Evolutionary conservation across 306 rosid species (phyloP).

Genomic region (Quercus cerris): DNA sequence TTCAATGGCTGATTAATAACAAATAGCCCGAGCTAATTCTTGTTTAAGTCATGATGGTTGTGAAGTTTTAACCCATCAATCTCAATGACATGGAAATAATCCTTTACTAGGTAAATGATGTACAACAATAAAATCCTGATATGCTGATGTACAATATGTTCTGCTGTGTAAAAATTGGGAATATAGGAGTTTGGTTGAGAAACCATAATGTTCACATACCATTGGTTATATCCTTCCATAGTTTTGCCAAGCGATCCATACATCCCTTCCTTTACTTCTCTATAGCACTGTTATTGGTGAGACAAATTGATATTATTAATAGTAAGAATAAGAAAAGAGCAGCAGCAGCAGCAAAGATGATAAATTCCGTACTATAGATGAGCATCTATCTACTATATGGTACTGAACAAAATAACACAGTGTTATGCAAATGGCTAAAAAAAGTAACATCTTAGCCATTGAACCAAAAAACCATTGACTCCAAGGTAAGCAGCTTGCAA

Average conservation of each 20-base stretch:
- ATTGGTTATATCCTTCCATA: conserved; percentile 82
- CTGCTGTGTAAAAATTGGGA: background rate
- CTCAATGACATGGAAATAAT: background rate
- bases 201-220: conserved; percentile 48
- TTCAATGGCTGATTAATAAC: background rate
- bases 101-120: background rate
- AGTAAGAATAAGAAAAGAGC: background rate
- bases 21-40: too few species aligned
- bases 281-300: conserved; percentile 60
- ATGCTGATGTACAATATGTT: background rate
- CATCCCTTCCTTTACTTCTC: conserved; percentile 72
- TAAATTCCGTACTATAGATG: background rate
- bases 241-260: conserved; percentile 82
- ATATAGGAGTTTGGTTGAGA: background rate
- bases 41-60: background rate
- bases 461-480: background rate
- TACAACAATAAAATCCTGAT: background rate
- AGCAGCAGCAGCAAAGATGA: background rate
- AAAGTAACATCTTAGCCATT: background rate
- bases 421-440: background rate
- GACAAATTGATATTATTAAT: background rate
- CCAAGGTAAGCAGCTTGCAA: background rate
- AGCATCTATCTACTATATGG: too few species aligned
- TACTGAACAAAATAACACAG: background rate
- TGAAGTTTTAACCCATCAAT: background rate